Evolutionary conservation across 2,329 filamentous ascomycete species (phyloP).

Genomic region (Exserohilum turcica): DNA sequence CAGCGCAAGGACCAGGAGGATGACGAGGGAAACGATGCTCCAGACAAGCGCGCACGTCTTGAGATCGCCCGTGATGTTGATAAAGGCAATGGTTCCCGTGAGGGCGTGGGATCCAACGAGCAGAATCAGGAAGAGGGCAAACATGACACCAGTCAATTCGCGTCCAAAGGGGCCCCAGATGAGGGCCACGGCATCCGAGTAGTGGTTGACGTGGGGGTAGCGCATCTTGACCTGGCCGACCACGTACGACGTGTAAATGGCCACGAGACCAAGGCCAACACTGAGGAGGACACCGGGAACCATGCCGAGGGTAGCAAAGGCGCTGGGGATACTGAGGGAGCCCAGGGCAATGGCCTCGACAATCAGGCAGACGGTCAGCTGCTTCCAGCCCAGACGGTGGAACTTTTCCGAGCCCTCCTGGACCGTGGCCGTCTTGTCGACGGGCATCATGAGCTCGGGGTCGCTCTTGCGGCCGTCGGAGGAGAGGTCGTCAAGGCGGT

Average conservation of each 20-base stretch:
- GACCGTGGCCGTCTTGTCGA: constrained; percentile 40
- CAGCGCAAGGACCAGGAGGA: constrained; percentile 65
- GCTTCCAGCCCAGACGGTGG: constrained; percentile 56
- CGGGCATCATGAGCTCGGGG: constrained; percentile 36
- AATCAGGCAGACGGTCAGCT: constrained; percentile 56
- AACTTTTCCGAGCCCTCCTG: constrained; percentile 49
- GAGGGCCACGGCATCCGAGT: constrained; percentile 70
- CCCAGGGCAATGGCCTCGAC: constrained; percentile 59
- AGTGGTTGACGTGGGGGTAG: constrained; percentile 67
- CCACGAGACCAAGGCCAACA: constrained; percentile 59
- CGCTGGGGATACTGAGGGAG: constrained; percentile 52
- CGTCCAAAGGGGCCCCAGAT: constrained; percentile 60
- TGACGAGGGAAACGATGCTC: constrained; percentile 63
- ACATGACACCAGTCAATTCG: constrained; percentile 64
- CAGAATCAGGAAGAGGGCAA: constrained; percentile 54
- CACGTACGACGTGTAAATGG: constrained; percentile 66
- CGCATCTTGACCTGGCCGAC: constrained; percentile 64
- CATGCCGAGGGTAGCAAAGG: constrained; percentile 55
- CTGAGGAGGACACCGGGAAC: constrained; percentile 53
- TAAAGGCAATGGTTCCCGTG: constrained; percentile 70
- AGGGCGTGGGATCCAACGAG: constrained; percentile 73
- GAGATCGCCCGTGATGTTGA: constrained; percentile 66
- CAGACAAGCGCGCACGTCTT: constrained; percentile 68
- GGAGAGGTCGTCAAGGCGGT: constrained; percentile 29
- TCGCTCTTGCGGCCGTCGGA: constrained; percentile 43